Base-by-base conservation (phyloP, 768 basidiomycete species). In the Lactarius akahatsu region DNA sequence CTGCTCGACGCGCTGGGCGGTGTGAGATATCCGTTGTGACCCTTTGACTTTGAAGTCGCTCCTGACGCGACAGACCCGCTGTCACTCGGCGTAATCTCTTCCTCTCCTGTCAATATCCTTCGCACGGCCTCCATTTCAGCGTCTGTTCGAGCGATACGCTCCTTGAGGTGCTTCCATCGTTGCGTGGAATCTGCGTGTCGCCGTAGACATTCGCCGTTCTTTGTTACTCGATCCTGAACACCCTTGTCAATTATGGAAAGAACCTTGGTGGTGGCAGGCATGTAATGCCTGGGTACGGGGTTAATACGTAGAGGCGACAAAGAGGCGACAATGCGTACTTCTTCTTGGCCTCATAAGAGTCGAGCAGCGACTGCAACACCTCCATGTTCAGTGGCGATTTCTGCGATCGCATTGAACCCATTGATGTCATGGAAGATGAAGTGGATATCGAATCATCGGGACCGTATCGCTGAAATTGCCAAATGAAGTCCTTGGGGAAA, bases 171-270 rank as follows among this genome's bases (percentile, higher is more conserved):
- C 67, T 84, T 83, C 94, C 94, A 97, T 58, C 93, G 83, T 70
- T 90, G 86, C 23, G 89, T 90, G 68, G 93, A 93, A 72, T 97
- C 96, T 2, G 91, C 90, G 74, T 93, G 92, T 71, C 94, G 82
- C 67, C 96, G 84, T 58, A 98, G 78, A 40, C 94, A 94, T 78
- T 98, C 96, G 1, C 96, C 96, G 69, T 98, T 98, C 84, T 94
- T 96, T 26, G 96, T 98, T 6, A 94, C 89, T 63, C 96, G 86
- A 69, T 97, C 95, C 64, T 86, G 86, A 34, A 98, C 91, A 30
- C 95, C 95, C 76, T 94, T 97, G 75, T 94, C 94, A 72, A 98
- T 90, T 71, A 97, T 95, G 30, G 90, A 86, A 30, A 98, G 82
- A 57, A 96, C 95, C 74, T 96, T 95, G 8, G 88, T 90, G 4